Evolutionary conservation across 2,329 filamentous ascomycete genomes (phyloP), one percentile per base, ranked within the genome.

Genomic region (Juglanconis sp.): DNA sequence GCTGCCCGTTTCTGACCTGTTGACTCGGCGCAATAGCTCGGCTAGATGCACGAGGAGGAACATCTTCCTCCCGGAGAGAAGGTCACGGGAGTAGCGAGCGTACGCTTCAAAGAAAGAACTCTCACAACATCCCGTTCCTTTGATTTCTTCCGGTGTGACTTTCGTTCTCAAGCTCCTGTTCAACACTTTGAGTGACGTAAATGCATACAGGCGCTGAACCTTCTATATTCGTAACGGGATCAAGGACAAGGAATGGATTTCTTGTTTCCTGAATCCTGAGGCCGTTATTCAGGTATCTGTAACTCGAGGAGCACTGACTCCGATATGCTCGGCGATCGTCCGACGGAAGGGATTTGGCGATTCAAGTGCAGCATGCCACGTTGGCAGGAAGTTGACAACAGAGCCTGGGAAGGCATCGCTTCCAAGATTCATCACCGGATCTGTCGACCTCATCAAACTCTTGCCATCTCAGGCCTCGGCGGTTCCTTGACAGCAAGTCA

Each of bases 11-110:
- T 5, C 9, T 48, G 9, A 47, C 17, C 38, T 46, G 40, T 53
- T 62, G 53, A 59, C 60, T 60, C 60, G 57, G 57, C 34, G 48
- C 46, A 38, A 35, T 47, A 48, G 36, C 40, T 62, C 60, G 60
- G 57, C 56, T 15, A 56, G 51, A 40, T 32, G 44, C 8, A 47
- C 40, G 24, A 46, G 49, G 31, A 36, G 49, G 31, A 36, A 48
- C 48, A 34, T 51, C 56, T 53, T 36, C 34, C 47, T 46, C 36
- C 38, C 52, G 30, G 30, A 40, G 56, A 55, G 31, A 48, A 46
- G 38, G 49, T 59, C 60, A 59, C 60, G 55, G 54, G 35, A 36
- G 34, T 17, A 50, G 51, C 36, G 36, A 40, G 35, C 13, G 49
- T 24, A 15, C 38, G 15, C 46, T 44, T 6, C 34, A 5, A 10